Percentiles rank a stretch among this genome's conserved stretches.
Conservation (phyloP, 768 basidiomycete species). For the Cystofilobasidium macerans region DNA sequence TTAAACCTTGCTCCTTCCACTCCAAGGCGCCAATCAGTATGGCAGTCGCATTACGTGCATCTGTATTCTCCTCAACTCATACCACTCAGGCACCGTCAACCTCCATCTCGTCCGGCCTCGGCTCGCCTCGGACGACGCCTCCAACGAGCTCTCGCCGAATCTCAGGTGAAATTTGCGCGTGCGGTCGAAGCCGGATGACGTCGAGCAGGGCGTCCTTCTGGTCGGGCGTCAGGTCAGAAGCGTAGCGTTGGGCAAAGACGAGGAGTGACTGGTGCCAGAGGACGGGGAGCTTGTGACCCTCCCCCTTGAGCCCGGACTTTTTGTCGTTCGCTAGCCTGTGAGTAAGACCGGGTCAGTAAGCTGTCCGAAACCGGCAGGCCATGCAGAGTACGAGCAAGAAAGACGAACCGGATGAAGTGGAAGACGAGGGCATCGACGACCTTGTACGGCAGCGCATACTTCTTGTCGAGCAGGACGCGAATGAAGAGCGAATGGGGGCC, state of each 20-base stretch:
- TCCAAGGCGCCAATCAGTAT: no score
- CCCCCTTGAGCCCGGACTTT: slow-evolving; percentile 53
- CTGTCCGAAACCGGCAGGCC: neutral
- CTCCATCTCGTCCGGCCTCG: slow-evolving; percentile 45
- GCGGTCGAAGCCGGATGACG: slow-evolving; percentile 72
- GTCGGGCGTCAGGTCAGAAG: slow-evolving; percentile 84
- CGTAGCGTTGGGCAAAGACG: slow-evolving; percentile 87
- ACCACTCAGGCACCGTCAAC: no score
- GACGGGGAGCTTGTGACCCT: slow-evolving; percentile 72
- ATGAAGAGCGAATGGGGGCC: slow-evolving; percentile 97
- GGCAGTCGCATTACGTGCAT: no score
- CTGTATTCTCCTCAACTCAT: no score
- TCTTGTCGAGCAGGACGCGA: slow-evolving; percentile 91
- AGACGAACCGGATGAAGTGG: slow-evolving; percentile 69
- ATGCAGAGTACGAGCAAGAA: neutral
- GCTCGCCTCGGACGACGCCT: slow-evolving; percentile 74
- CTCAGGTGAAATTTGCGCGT: slow-evolving; percentile 78
- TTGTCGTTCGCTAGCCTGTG: slow-evolving; percentile 68
- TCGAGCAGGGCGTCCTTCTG: slow-evolving; percentile 97
- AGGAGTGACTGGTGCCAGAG: slow-evolving; percentile 96
- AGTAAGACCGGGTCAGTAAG: neutral
- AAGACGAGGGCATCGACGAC: slow-evolving; percentile 94
- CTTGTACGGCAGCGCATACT: slow-evolving; percentile 94
- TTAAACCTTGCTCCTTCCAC: no score
- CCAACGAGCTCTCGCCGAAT: slow-evolving; percentile 80